phyloP scores from a whole-genome alignment of 441 rosid genomes.

The Erysimum cheiri region DNA sequence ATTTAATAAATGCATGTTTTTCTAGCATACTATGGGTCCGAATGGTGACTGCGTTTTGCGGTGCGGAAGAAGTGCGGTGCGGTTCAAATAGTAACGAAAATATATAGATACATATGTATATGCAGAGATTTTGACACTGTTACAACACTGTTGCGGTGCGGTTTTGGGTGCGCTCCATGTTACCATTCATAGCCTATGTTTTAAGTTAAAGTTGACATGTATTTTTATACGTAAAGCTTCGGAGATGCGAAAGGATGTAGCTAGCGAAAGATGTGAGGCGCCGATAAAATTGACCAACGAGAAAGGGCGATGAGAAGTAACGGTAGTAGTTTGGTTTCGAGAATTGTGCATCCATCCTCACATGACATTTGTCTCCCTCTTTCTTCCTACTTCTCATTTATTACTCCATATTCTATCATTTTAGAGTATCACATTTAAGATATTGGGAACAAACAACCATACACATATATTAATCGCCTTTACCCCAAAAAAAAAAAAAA shows the following conservation, averaged over 20 bases:
- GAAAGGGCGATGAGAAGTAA: not conserved
- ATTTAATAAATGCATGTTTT: not conserved
- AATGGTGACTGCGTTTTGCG: too few relatives aligned
- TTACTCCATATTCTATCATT: not conserved
- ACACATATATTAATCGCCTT: too few relatives aligned
- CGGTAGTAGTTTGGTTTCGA: constrained; percentile 17
- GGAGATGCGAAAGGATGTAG: constrained; percentile 13
- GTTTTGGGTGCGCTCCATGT: too few relatives aligned
- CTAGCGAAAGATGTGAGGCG: constrained; percentile 16
- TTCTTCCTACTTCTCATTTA: not conserved
- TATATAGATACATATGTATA: too few relatives aligned
- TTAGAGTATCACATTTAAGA: not conserved
- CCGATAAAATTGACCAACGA: constrained; percentile 41
- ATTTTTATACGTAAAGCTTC: too few relatives aligned
- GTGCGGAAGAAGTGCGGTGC: too few relatives aligned
- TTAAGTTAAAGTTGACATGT: not conserved
- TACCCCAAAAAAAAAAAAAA: too few relatives aligned
- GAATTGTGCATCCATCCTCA: constrained; percentile 22
- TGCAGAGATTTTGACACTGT: too few relatives aligned
- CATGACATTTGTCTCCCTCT: constrained; percentile 28
- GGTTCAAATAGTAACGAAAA: too few relatives aligned
- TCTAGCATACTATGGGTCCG: too few relatives aligned
- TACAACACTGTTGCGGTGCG: too few relatives aligned
- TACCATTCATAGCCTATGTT: too few relatives aligned
- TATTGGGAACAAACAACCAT: not conserved